Percentiles rank a stretch among this genome's conserved stretches.
These are phyloP conservation scores for Synchytrium microbalum DNA, from an alignment of 371 early-diverging fungal genomes.

Conservation along the genomic window DNA sequence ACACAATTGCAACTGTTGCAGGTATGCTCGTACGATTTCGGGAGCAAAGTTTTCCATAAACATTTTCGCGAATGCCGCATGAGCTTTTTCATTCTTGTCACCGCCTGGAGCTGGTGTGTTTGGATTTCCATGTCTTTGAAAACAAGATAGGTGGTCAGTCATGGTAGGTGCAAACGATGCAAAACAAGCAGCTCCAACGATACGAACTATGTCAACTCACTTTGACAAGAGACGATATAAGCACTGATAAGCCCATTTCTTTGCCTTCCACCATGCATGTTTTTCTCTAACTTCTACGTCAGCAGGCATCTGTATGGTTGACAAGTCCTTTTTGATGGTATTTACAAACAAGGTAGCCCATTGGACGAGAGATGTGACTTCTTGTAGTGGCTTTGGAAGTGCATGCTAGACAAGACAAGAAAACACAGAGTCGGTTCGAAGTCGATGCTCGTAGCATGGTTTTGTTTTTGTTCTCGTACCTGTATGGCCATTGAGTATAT, in stretches of 20 bases:
- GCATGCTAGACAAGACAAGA: slow-evolving; percentile 33
- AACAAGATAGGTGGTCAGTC: background rate
- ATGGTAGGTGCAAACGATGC: too few relatives aligned
- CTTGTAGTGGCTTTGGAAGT: slow-evolving; percentile 60
- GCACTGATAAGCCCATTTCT: slow-evolving; percentile 87
- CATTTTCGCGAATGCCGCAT: slow-evolving; percentile 61
- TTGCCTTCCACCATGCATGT: slow-evolving; percentile 81
- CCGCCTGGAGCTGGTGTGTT: slow-evolving; percentile 38
- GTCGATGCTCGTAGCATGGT: slow-evolving; percentile 12
- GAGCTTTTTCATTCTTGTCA: slow-evolving; percentile 40
- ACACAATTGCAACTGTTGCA: slow-evolving; percentile 65
- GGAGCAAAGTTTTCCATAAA: slow-evolving; percentile 81
- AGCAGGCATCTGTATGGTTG: slow-evolving; percentile 27
- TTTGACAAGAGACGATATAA: slow-evolving; percentile 66
- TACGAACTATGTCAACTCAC: slow-evolving; percentile 11
- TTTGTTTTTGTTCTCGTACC: slow-evolving; percentile 22
- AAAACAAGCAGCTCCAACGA: too few relatives aligned
- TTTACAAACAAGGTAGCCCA: slow-evolving; percentile 84
- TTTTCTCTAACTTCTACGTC: slow-evolving; percentile 63
- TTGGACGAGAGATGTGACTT: slow-evolving; percentile 55
- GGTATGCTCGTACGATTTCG: slow-evolving; percentile 67
- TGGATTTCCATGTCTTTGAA: slow-evolving; percentile 2
- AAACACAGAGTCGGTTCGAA: slow-evolving; percentile 23
- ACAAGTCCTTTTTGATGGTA: slow-evolving; percentile 59
- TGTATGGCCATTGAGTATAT: slow-evolving; percentile 67